A percentile compares a stretch with the other conserved stretches of the same genome.
Evolutionary conservation across 2,329 filamentous ascomycete genomes (phyloP).

Genomic region (Colletotrichum cuscutae): DNA sequence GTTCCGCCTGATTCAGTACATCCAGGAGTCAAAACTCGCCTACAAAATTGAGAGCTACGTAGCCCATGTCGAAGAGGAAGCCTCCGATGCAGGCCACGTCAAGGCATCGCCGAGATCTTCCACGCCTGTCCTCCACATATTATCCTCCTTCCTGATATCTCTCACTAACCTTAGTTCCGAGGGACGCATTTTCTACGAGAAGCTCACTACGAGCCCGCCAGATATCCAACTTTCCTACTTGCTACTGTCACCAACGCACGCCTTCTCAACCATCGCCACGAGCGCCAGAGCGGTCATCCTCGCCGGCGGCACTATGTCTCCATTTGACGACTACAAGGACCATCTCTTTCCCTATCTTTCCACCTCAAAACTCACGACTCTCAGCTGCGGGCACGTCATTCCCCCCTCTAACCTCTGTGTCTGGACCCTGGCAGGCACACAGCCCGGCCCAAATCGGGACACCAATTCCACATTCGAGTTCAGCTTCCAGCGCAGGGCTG

Average conservation of each 20-base stretch:
- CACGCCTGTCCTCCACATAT: constrained; percentile 64
- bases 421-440: constrained; percentile 69
- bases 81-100: constrained; percentile 44
- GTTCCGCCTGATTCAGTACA: constrained; percentile 86
- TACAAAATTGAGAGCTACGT: constrained; percentile 95
- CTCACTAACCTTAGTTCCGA: constrained; percentile 86
- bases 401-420: constrained; percentile 84
- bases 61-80: constrained; percentile 65
- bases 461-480: constrained; percentile 77
- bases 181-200: constrained; percentile 73
- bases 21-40: constrained; percentile 91
- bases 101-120: constrained; percentile 47
- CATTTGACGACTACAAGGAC: constrained; percentile 88
- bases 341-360: constrained; percentile 85
- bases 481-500: constrained; percentile 81
- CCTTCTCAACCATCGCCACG: constrained; percentile 88
- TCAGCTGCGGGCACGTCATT: constrained; percentile 96
- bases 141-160: constrained; percentile 75
- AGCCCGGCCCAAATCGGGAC: constrained; percentile 40
- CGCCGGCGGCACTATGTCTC: constrained; percentile 97
- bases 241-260: constrained; percentile 88
- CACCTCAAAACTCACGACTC: constrained; percentile 73
- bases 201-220: constrained; percentile 43
- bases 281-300: constrained; percentile 88
- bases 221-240: constrained; percentile 82